Evolutionary conservation across 106 monocot species (phyloP).

Genomic region (Dactylorhiza incarnata): DNA sequence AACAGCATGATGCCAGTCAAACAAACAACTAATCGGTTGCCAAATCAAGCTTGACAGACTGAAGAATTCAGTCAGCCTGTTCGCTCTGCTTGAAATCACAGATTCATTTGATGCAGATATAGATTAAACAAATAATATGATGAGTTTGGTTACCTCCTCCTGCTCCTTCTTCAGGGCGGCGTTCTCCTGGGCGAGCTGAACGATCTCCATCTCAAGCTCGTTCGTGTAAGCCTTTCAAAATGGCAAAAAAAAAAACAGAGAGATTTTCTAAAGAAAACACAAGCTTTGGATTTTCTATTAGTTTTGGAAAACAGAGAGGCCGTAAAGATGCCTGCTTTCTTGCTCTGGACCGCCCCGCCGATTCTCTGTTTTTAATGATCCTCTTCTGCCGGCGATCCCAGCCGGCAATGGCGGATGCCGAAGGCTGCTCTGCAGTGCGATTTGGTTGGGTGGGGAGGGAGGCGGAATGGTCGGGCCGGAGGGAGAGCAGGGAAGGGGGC

Average conservation of each 20-base stretch:
- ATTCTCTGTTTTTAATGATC: conserved; percentile 39
- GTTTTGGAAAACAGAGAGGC: neutral
- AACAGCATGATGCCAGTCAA: neutral
- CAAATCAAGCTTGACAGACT: neutral
- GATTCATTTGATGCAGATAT: no score
- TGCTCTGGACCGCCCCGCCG: conserved; percentile 32
- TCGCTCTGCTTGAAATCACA: no score
- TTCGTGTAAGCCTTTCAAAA: conserved; percentile 41
- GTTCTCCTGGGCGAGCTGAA: conserved; percentile 34
- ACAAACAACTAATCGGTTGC: neutral
- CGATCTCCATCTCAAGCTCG: conserved; percentile 50
- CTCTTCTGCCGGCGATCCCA: conserved; percentile 14
- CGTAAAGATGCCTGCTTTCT: conserved; percentile 20
- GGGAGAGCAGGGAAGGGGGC: neutral
- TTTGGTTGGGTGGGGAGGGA: neutral
- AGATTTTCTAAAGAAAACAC: neutral
- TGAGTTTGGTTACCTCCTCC: conserved; percentile 27
- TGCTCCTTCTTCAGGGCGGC: conserved; percentile 32
- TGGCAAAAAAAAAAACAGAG: neutral
- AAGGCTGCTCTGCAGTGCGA: neutral
- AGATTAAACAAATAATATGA: no score
- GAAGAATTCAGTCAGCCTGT: no score
- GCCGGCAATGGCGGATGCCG: neutral
- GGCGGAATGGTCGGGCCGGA: neutral
- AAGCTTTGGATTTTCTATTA: neutral